Conservation (phyloP, 208 protist species). For the Herpetomonas muscarum region DNA sequence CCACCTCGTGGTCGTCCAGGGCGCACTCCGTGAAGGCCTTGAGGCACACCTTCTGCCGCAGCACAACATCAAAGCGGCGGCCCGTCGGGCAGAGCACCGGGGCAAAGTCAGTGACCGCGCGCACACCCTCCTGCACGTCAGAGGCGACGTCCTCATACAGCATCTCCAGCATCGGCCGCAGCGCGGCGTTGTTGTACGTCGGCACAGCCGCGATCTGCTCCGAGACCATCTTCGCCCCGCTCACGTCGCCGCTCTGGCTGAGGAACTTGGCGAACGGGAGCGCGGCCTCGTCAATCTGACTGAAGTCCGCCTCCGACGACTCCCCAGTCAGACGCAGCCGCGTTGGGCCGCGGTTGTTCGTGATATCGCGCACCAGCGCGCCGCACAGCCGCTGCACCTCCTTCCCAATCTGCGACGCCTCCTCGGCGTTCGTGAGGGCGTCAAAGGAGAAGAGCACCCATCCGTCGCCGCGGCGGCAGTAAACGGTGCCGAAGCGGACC, state of each 20-base stretch:
- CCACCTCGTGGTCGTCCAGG: constrained; percentile 8
- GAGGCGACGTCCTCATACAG: constrained; percentile 76
- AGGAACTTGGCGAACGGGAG: constrained; percentile 62
- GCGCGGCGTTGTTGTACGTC: constrained; percentile 32
- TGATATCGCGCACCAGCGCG: constrained; percentile 76
- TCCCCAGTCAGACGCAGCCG: constrained; percentile 61
- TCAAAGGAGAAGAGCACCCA: constrained; percentile 72
- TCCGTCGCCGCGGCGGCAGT: constrained; percentile 68
- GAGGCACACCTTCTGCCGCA: constrained; percentile 58
- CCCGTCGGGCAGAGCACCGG: constrained; percentile 64
- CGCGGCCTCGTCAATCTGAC: constrained; percentile 29
- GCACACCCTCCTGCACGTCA: constrained; percentile 39
- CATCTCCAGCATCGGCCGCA: constrained; percentile 75
- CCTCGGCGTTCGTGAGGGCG: constrained; percentile 28
- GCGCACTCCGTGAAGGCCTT: constrained; percentile 64
- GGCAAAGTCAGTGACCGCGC: constrained; percentile 67
- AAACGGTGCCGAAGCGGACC: constrained; percentile 53
- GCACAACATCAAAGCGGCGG: constrained; percentile 62
- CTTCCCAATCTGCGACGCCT: constrained; percentile 24
- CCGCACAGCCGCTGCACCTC: constrained; percentile 77
- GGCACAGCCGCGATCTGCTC: not conserved
- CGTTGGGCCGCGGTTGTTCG: constrained; percentile 29
- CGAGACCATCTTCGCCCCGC: constrained; percentile 10
- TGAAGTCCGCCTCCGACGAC: constrained; percentile 68
- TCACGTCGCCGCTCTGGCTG: constrained; percentile 17